These are phyloP conservation scores for Favolaschia claudopus DNA, from an alignment of 768 basidiomycete species.

Conservation along the genomic window DNA sequence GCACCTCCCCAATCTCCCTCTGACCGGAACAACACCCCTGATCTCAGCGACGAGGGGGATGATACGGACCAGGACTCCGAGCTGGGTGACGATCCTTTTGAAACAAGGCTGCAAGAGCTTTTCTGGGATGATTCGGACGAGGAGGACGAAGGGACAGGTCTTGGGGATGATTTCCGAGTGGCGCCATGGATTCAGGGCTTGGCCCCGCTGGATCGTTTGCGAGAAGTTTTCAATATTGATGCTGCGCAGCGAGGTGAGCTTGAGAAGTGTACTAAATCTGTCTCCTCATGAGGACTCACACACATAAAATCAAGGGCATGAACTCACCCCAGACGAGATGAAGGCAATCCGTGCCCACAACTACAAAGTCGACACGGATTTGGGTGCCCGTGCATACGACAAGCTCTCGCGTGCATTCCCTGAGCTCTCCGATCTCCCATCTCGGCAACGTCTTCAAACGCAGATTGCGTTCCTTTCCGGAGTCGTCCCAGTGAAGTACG, in stretches of 20 bases:
- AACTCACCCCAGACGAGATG: not conserved
- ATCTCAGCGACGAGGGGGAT: no score
- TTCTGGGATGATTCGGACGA: constrained; percentile 1
- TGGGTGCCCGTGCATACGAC: not conserved
- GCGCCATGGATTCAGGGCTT: constrained; percentile 1
- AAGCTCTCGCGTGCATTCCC: not conserved
- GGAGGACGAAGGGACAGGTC: not conserved
- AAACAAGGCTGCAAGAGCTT: not conserved
- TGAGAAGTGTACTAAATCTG: no score
- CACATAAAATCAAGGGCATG: no score
- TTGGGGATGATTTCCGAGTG: not conserved
- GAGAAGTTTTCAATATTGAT: not conserved
- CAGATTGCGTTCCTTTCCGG: constrained; percentile 35
- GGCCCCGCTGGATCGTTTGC: not conserved
- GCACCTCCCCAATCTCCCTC: no score
- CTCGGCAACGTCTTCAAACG: not conserved
- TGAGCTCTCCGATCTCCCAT: constrained; percentile 37
- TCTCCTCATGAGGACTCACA: no score
- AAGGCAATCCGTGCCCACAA: constrained; percentile 4
- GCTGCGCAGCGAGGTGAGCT: not conserved
- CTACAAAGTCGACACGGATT: constrained; percentile 8
- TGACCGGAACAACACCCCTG: no score
- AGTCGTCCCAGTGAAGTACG: constrained; percentile 29
- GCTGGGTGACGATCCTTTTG: constrained; percentile 23
- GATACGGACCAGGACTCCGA: constrained; percentile 31